Base-by-base conservation (phyloP, 1,284 basidiomycete species). In the Ustilago cynodontis region DNA sequence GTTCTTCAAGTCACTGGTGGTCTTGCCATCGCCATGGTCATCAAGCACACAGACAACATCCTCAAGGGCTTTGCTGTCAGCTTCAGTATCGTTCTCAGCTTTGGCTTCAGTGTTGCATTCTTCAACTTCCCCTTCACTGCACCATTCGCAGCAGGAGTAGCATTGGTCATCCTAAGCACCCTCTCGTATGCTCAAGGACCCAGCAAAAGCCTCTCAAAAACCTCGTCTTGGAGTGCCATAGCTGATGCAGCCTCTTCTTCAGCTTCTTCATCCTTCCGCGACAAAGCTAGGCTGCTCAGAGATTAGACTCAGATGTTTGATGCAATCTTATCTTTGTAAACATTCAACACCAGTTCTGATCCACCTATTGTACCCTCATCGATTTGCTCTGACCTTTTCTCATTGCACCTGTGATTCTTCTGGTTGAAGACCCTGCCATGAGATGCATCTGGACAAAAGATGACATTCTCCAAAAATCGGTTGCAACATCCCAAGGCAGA, bases 81-180 rank as follows among this genome's bases (percentile, higher is more conserved):
- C 77, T 88, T 98, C 75, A 93, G 92, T 84, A 97, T 98, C 86
- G 91, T 98, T 80, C 90, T 98, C 76, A 95, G 94, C 54, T 97
- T 96, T 89, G 89, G 94, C 65, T 93, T 93, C 2, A 94, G 93
- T 5, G 92, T 96, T 62, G 90, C 90, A 10, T 90, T 97, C 45
- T 97, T 97, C 89, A 88, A 92, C 84, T 95, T 95, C 88, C 89
- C 90, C 49, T 92, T 98, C 86, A 93, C 95, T 0, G 88, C 91
- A 62, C 90, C 92, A 0, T 98, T 98, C 85, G 87, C 95, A 68
- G 87, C 93, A 37, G 95, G 95, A 56, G 92, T 93, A 0, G 88
- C 89, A 35, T 89, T 94, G 69, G 95, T 97, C 56, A 90, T 98
- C 50, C 88, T 90, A 56, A 92, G 94, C 29, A 97, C 95, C 1